Evolutionary conservation across 2,329 filamentous ascomycete genomes (phyloP), one percentile per base, ranked within the genome.

Genomic region (Paramyrothecium sp.): DNA sequence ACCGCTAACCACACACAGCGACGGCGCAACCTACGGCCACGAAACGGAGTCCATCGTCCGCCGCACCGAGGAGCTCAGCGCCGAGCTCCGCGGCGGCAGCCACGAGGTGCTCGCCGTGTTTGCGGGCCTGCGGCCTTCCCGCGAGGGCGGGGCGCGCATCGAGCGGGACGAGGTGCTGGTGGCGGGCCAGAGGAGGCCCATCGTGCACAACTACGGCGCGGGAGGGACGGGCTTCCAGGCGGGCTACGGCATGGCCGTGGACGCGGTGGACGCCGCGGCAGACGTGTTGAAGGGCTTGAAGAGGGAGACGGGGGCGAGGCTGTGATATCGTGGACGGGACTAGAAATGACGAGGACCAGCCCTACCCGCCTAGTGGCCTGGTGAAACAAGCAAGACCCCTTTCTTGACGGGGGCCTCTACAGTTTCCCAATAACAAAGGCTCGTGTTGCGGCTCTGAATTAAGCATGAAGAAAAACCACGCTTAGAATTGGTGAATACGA

Each of bases 151-250:
- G 38, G 73, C 71, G 41, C 73, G 78, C 2, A 74, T 81, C 19
- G 78, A 81, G 62, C 63, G 79, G 10, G 77, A 78, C 51, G 53
- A 61, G 10, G 19, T 71, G 7, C 20, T 55, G 0, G 61, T 74
- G 3, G 56, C 56, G 2, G 69, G 66, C 7, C 30, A 64, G 44
- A 59, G 61, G 17, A 61, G 65, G 1, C 55, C 58, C 0, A 50
- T 75, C 12, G 70, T 78, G 3, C 76, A 78, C 60, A 77, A 78
- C 54, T 78, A 80, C 59, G 77, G 77, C 5, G 77, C 76, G 5
- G 75, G 77, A 1, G 77, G 77, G 11, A 76, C 77, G 2, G 77
- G 77, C 0, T 80, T 75, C 58, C 77, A 79, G 53, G 76, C 77
- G 3, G 73, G 74, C 4, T 75, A 71, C 44, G 73, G 72, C 7